These are phyloP conservation scores for Pseudoperonospora humuli DNA, from an alignment of 352 stramenopile genomes.

Conservation along the genomic window DNA sequence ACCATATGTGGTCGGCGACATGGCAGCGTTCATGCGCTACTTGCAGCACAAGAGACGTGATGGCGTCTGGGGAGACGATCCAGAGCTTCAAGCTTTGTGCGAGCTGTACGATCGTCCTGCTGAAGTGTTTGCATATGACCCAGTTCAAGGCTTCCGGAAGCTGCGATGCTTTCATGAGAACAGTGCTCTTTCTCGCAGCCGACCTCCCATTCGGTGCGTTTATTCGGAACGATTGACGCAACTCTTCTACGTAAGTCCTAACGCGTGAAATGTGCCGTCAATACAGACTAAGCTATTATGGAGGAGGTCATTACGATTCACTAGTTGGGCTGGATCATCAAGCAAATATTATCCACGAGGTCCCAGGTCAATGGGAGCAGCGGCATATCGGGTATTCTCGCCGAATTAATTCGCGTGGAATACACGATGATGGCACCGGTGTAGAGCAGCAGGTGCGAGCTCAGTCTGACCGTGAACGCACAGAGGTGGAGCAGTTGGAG, in stretches of 20 bases:
- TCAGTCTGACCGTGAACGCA: conserved; percentile 38
- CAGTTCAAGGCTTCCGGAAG: conserved; percentile 52
- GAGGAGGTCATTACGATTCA: conserved; percentile 88
- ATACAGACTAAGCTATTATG: conserved; percentile 85
- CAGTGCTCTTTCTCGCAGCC: conserved; percentile 38
- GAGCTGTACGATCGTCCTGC: conserved; percentile 91
- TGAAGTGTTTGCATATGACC: conserved; percentile 88
- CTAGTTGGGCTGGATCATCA: conserved; percentile 54
- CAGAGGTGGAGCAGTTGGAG: conserved; percentile 65
- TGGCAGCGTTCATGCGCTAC: conserved; percentile 86
- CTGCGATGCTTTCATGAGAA: conserved; percentile 88
- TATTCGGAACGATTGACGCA: neutral
- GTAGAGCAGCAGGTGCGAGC: conserved; percentile 24
- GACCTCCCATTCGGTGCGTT: conserved; percentile 60
- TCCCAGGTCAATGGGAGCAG: conserved; percentile 56
- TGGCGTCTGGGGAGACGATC: conserved; percentile 93
- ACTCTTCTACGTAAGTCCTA: neutral
- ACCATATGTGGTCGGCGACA: conserved; percentile 84
- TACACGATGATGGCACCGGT: conserved; percentile 13
- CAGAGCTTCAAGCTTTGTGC: conserved; percentile 92
- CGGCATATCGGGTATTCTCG: conserved; percentile 58
- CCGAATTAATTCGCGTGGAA: conserved; percentile 60
- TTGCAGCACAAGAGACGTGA: conserved; percentile 83
- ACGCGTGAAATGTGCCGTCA: neutral
- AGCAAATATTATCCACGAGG: conserved; percentile 50